Percentiles rank a stretch among this genome's conserved stretches.
phyloP scores from a whole-genome alignment of 257 asterid species.

The Knoxia roxburghii region DNA sequence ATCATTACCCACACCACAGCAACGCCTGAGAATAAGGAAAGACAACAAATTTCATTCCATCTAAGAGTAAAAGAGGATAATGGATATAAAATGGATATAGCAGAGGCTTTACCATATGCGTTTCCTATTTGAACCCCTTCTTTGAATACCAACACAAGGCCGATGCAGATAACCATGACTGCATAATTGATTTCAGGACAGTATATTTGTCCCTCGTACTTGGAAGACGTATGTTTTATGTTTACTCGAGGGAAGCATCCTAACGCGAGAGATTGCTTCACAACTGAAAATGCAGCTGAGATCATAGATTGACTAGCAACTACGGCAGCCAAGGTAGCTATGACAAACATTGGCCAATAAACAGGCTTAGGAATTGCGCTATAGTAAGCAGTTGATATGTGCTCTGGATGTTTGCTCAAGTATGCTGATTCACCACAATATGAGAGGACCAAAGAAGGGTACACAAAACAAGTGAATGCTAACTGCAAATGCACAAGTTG shows the following conservation, averaged over 20 bases:
- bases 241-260: constrained; percentile 79
- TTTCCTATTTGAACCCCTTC: constrained; percentile 48
- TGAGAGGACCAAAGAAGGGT: constrained; percentile 5
- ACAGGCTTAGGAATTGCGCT: constrained; percentile 31
- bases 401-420: neutral
- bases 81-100: neutral
- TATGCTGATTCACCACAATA: constrained; percentile 5
- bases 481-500: constrained; percentile 7
- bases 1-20: constrained; percentile 63
- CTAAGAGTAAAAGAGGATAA: neutral
- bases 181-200: constrained; percentile 72
- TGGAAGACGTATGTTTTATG: constrained; percentile 66
- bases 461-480: constrained; percentile 11
- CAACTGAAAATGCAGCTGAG: constrained; percentile 23
- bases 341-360: constrained; percentile 67
- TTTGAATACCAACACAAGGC: constrained; percentile 51
- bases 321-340: constrained; percentile 63
- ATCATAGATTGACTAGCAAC: constrained; percentile 30
- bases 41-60: neutral
- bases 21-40: constrained; percentile 24
- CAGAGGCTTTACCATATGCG: constrained; percentile 57
- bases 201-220: constrained; percentile 62
- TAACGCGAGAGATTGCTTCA: constrained; percentile 60
- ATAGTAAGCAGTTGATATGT: neutral
- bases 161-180: constrained; percentile 63